Evolutionary conservation across 352 stramenopile species (phyloP), one percentile per base, ranked within the genome.

Genomic region (Phytophthora capsici): DNA sequence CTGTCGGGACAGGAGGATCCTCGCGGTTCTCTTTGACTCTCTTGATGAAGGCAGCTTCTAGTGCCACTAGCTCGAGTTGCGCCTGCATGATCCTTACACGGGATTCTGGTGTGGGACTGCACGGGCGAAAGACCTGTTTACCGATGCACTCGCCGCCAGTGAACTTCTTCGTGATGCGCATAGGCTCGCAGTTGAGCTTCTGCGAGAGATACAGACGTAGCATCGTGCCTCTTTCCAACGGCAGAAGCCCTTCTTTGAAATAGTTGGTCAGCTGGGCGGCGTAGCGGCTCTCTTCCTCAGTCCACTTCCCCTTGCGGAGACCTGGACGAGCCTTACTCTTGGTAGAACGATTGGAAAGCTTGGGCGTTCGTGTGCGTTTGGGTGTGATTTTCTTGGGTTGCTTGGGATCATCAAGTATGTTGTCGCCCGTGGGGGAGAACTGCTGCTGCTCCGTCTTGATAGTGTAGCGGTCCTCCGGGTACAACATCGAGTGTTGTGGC

Each of bases 91-190:
- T 75, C 13, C 81, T 75, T 32, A 88, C 80, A 9, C 78, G 73
- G 19, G 84, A 78, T 44, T 90, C 79, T 8, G 84, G 84, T 10
- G 86, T 91, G 23, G 82, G 75, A 32, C 67, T 88, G 66, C 82
- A 89, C 17, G 87, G 87, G 7, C 87, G 84, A 51, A 93, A 95
- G 23, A 95, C 86, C 62, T 95, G 87, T 71, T 97, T 97, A 38
- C 91, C 91, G 49, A 97, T 97, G 57, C 85, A 97, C 65, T 95
- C 88, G 48, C 83, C 87, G 26, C 91, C 91, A 6, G 90, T 95
- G 66, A 97, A 97, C 75, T 97, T 97, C 71, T 97, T 97, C 12
- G 91, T 97, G 70, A 97, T 96, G 46, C 91, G 84, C 91, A 97
- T 97, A 2, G 91, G 89, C 58, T 96, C 88, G 60, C 91, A 97